Evolutionary conservation across 2,329 filamentous ascomycete genomes (phyloP).

Genomic region (Penicillium fuscoglaucum): DNA sequence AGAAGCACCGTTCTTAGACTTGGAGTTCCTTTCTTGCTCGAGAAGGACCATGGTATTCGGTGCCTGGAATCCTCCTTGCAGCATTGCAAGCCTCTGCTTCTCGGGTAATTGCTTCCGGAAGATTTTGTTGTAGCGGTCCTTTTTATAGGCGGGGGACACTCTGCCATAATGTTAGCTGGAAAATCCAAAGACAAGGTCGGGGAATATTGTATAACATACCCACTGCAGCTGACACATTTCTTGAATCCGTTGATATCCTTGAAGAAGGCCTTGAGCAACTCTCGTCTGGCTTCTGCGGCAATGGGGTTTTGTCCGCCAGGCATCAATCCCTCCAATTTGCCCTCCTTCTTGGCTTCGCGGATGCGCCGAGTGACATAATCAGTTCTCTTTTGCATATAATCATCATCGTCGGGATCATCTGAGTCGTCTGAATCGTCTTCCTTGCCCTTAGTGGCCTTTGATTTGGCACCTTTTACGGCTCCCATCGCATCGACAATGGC

Average conservation of each 20-base stretch:
- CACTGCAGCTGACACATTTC: constrained; percentile 66
- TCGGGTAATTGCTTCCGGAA: constrained; percentile 76
- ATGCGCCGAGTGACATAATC: constrained; percentile 74
- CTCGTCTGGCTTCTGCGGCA: constrained; percentile 71
- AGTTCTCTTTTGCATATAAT: constrained; percentile 58
- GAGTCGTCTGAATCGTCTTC: constrained; percentile 66
- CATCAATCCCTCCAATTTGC: constrained; percentile 44
- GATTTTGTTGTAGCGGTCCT: constrained; percentile 89
- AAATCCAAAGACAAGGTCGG: constrained; percentile 5
- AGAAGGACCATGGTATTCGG: constrained; percentile 69
- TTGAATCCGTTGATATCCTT: constrained; percentile 68
- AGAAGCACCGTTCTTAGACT: constrained; percentile 40
- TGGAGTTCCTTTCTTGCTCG: constrained; percentile 46
- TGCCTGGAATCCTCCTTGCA: constrained; percentile 64
- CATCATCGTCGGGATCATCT: constrained; percentile 51
- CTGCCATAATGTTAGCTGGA: constrained; percentile 45
- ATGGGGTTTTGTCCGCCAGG: constrained; percentile 75
- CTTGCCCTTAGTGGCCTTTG: constrained; percentile 47
- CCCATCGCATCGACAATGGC: constrained; percentile 56
- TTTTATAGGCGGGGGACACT: constrained; percentile 79
- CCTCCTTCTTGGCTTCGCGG: constrained; percentile 56
- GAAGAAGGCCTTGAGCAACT: constrained; percentile 79
- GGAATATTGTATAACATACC: constrained; percentile 38
- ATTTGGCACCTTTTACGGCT: constrained; percentile 47
- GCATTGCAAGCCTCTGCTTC: constrained; percentile 78